Conservation (phyloP, 352 stramenopile genomes). For the Aphanomyces astaci region DNA sequence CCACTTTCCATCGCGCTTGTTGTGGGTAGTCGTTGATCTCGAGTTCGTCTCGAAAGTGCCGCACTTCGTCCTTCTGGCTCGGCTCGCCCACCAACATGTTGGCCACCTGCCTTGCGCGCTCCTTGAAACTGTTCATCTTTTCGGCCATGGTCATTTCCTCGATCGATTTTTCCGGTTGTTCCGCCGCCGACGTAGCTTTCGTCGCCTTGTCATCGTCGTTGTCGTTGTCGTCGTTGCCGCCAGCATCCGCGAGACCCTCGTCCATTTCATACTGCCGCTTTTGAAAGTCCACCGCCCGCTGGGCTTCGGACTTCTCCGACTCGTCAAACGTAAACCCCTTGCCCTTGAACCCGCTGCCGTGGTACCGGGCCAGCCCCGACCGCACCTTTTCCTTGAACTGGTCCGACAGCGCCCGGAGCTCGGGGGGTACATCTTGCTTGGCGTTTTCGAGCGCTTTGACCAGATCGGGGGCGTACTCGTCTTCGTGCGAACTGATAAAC, state of each 20-base stretch:
- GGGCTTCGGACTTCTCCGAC: slow-evolving; percentile 93
- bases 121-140: slow-evolving; percentile 14
- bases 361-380: slow-evolving; percentile 92
- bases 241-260: slow-evolving; percentile 68
- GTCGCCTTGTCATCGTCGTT: slow-evolving; percentile 29
- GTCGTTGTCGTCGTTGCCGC: slow-evolving; percentile 51
- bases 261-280: slow-evolving; percentile 85
- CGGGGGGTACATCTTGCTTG: slow-evolving; percentile 68
- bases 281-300: slow-evolving; percentile 89
- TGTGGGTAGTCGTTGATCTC: slow-evolving; percentile 94
- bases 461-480: slow-evolving; percentile 96
- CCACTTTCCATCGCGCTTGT: slow-evolving; percentile 83
- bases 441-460: slow-evolving; percentile 91
- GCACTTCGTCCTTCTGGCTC: background rate
- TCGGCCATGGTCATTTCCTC: slow-evolving; percentile 28
- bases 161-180: background rate
- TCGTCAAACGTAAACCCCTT: slow-evolving; percentile 98
- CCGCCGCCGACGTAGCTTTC: slow-evolving; percentile 30
- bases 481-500: slow-evolving; percentile 97
- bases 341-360: slow-evolving; percentile 94
- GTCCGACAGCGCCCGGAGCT: slow-evolving; percentile 89
- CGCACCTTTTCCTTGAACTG: slow-evolving; percentile 95
- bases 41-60: slow-evolving; percentile 82
- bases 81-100: background rate
- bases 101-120: background rate